Evolutionary conservation across 2,329 filamentous ascomycete species (phyloP).

Genomic region (Aspergillus sp.): DNA sequence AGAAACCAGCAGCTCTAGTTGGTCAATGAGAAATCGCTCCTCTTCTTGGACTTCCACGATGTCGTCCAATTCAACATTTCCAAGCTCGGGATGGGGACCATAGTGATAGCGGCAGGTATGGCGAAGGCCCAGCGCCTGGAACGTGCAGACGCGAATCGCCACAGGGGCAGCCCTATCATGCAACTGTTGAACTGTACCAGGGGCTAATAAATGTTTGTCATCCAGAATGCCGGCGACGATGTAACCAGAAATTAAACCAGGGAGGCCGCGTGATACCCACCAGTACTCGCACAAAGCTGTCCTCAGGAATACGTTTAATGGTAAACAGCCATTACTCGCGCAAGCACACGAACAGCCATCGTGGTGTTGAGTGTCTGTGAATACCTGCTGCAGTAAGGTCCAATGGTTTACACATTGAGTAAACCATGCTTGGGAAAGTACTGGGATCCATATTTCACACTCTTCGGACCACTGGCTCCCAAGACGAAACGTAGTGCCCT

Average conservation of each 20-base stretch:
- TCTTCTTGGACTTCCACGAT: not conserved
- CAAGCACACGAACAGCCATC: not conserved
- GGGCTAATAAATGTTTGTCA: not conserved
- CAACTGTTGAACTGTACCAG: not conserved
- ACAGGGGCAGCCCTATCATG: not conserved
- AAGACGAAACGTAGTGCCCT: too few relatives aligned
- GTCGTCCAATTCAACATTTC: not conserved
- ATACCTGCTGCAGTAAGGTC: not conserved
- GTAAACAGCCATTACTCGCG: not conserved
- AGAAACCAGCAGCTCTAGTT: not conserved
- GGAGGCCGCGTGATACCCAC: rapidly evolving
- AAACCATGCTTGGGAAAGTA: rapidly evolving
- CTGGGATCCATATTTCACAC: not conserved
- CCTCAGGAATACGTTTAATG: not conserved
- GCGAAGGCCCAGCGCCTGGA: not conserved
- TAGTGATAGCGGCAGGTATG: not conserved
- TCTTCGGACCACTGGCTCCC: not conserved
- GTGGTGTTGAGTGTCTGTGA: not conserved
- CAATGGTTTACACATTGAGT: not conserved
- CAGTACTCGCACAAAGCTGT: rapidly evolving
- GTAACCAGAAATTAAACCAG: too few relatives aligned
- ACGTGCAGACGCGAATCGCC: not conserved
- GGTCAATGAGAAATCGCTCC: not conserved
- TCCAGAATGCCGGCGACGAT: not conserved
- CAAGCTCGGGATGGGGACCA: rapidly evolving